Evolutionary conservation across 257 asterid species (phyloP).

Genomic region (Avicennia marina): DNA sequence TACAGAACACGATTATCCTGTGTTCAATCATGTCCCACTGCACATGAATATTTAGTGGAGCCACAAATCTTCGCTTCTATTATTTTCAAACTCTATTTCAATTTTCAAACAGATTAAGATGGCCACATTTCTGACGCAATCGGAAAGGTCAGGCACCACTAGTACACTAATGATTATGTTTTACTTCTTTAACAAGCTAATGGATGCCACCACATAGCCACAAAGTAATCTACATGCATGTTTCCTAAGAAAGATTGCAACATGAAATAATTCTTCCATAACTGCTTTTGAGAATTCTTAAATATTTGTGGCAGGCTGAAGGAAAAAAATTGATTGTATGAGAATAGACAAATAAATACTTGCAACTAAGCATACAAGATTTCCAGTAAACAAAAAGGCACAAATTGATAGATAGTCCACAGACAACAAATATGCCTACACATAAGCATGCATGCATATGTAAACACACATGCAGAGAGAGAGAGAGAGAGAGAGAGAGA

Average conservation of each 20-base stretch:
- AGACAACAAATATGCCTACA: too few relatives aligned
- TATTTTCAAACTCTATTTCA: too few relatives aligned
- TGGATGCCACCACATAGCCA: neutral
- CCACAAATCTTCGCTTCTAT: too few relatives aligned
- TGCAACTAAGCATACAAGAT: neutral
- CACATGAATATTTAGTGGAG: neutral
- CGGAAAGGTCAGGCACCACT: neutral
- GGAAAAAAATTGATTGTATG: neutral
- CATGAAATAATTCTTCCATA: neutral
- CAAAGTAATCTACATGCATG: neutral
- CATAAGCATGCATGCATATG: too few relatives aligned
- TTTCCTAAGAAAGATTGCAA: neutral
- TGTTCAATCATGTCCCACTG: too few relatives aligned
- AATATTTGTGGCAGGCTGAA: too few relatives aligned
- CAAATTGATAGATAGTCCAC: too few relatives aligned
- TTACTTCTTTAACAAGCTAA: too few relatives aligned
- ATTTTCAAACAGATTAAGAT: too few relatives aligned
- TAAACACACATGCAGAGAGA: too few relatives aligned
- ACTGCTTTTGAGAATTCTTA: neutral
- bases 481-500: constrained; percentile 23
- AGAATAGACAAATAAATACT: neutral
- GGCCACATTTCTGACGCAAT: neutral
- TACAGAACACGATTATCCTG: too few relatives aligned
- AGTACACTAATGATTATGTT: neutral
- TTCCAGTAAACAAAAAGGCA: neutral